Percentiles rank a stretch among this genome's conserved stretches.
phyloP scores from a whole-genome alignment of 306 rosid genomes.

The Begonia masoniana region DNA sequence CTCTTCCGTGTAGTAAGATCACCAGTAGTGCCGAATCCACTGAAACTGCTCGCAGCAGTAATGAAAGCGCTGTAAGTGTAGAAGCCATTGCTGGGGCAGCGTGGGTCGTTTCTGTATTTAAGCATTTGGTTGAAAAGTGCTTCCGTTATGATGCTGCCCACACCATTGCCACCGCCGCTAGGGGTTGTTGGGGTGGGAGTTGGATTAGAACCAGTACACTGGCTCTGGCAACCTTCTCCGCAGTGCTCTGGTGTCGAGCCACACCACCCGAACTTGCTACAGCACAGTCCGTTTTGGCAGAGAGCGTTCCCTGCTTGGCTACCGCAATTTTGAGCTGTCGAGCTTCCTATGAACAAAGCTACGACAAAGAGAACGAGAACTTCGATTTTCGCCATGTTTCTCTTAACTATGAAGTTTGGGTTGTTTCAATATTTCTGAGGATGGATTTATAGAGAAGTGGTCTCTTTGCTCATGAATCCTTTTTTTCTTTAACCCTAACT shows the following conservation, averaged over 20 bases:
- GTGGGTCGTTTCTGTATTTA: constrained; percentile 21
- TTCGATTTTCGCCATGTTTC: too few relatives aligned
- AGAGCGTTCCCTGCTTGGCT: constrained; percentile 29
- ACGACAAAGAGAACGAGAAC: not conserved
- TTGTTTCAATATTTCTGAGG: too few relatives aligned
- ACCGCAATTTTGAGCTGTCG: constrained; percentile 34
- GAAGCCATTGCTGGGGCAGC: constrained; percentile 23
- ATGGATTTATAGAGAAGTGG: too few relatives aligned
- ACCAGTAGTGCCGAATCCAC: constrained; percentile 24
- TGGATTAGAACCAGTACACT: constrained; percentile 4
- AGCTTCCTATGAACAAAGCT: constrained; percentile 4
- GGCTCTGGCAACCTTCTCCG: constrained; percentile 31
- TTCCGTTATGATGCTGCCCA: constrained; percentile 10
- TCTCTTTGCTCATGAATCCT: too few relatives aligned
- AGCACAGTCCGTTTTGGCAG: constrained; percentile 31
- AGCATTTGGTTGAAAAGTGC: constrained; percentile 23
- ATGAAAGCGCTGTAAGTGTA: constrained; percentile 37
- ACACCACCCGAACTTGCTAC: constrained; percentile 37
- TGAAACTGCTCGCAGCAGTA: constrained; percentile 23
- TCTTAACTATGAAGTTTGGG: too few relatives aligned
- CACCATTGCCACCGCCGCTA: not conserved
- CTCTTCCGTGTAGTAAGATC: constrained; percentile 11
- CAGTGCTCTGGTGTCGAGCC: constrained; percentile 21
- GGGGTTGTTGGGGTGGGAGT: not conserved
- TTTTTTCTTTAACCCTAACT: too few relatives aligned